Evolutionary conservation across 495 filamentous ascomycete species (phyloP), one percentile per base, ranked within the genome.

Genomic region (Neurospora sp.): DNA sequence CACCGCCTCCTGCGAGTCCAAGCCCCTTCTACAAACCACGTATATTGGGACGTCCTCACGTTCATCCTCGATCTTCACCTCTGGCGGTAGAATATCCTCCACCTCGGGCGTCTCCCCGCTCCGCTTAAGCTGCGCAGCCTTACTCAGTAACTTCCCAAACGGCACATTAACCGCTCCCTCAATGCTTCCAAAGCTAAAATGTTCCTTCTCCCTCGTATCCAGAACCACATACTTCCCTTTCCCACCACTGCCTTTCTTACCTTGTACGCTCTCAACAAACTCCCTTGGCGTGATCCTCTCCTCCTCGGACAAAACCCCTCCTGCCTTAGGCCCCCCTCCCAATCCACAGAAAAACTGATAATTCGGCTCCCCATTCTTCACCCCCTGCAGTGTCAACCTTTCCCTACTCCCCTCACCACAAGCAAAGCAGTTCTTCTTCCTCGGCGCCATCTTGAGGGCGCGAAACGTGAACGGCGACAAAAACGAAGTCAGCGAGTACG

Each of bases 1-100:
- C 1, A 93, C 89, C 0, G 89, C 91, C 69, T 94, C 79, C 78
- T 97, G 96, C 1, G 93, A 97, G 78, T 99, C 96, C 75, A 97
- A 93, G 3, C 96, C 96, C 3, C 91, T 86, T 20, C 93, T 87
- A 77, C 96, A 99, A 0, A 99, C 85, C 3, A 97, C 89, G 77
- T 93, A 92, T 10, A 98, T 85, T 0, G 84, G 80, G 20, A 79
- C 74, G 70, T 85, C 78, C 61, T 71, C 70, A 4, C 68, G 37
- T 27, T 8, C 44, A 4, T 69, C 71, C 0, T 48, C 17, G 3
- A 27, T 39, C 27, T 44, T 38, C 4, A 69, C 70, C 27, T 69
- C 53, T 7, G 74, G 75, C 41, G 73, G 38, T 27, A 76, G 16
- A 37, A 69, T 10, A 6, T 41, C 41, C 39, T 8, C 73, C 3